Conservation (phyloP, 139 green algal species). For the Coccomyxa sp. region DNA sequence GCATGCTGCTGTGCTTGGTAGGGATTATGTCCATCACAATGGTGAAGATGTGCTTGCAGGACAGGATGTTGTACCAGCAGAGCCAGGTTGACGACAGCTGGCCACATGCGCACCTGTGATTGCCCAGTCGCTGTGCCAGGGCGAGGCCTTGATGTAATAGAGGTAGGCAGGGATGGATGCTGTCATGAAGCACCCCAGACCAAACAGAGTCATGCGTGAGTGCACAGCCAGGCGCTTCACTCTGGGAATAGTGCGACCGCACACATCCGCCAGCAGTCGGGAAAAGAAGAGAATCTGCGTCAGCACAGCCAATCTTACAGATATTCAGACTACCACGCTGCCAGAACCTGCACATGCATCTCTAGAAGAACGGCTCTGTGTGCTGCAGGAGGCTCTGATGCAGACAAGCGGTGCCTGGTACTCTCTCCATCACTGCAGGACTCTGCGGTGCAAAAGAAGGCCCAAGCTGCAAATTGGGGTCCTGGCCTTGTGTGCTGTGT, state of each 20-base stretch:
- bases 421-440: too few species aligned
- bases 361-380: background rate
- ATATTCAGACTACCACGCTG: background rate
- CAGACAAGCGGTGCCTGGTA: background rate
- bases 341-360: background rate
- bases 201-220: constrained; percentile 33
- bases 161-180: constrained; percentile 43
- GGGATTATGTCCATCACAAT: background rate
- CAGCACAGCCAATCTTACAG: background rate
- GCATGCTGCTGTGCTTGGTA: background rate
- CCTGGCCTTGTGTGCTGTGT: too few species aligned
- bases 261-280: constrained; percentile 65
- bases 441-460: too few species aligned
- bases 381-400: too few species aligned
- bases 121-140: constrained; percentile 43
- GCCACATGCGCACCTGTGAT: constrained; percentile 19
- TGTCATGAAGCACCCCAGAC: constrained; percentile 24
- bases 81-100: background rate
- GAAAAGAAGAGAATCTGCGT: constrained; percentile 70
- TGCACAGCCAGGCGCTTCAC: constrained; percentile 30
- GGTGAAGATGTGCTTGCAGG: background rate
- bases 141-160: constrained; percentile 54
- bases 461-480: too few species aligned
- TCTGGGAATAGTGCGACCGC: constrained; percentile 58
- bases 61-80: background rate